These are phyloP conservation scores for Telfairia occidentalis DNA, from an alignment of 331 rosid genomes.

Conservation along the genomic window DNA sequence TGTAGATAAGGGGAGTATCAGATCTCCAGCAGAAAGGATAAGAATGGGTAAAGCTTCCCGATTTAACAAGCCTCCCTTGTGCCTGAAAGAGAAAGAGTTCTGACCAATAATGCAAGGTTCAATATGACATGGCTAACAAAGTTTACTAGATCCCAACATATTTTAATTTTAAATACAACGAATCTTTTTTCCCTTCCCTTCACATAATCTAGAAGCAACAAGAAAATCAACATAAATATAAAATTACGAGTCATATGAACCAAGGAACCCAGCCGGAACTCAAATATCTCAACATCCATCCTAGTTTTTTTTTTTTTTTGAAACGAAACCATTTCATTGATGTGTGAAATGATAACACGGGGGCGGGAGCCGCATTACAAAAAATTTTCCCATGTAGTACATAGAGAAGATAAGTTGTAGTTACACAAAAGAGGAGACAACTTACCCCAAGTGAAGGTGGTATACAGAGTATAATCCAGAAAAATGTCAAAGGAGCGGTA, in stretches of 20 bases:
- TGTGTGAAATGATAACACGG: too few relatives aligned
- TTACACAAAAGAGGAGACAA: too few relatives aligned
- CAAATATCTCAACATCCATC: too few relatives aligned
- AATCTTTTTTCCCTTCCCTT: background rate
- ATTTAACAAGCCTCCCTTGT: slow-evolving; percentile 74
- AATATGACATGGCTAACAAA: background rate
- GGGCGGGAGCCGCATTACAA: too few relatives aligned
- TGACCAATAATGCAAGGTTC: background rate
- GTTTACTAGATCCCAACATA: background rate
- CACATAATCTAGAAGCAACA: background rate
- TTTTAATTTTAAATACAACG: background rate
- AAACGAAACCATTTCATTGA: too few relatives aligned
- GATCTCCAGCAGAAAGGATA: slow-evolving; percentile 94
- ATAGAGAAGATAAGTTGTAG: too few relatives aligned
- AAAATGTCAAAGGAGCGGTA: too few relatives aligned
- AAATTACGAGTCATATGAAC: background rate
- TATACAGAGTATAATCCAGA: too few relatives aligned
- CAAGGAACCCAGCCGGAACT: too few relatives aligned
- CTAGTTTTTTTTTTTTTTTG: too few relatives aligned
- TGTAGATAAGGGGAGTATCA: slow-evolving; percentile 81
- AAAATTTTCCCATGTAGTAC: too few relatives aligned
- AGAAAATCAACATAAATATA: background rate
- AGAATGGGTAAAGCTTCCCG: slow-evolving; percentile 71
- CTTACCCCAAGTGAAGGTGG: too few relatives aligned
- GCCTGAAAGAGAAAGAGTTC: slow-evolving; percentile 40